Evolutionary conservation across 805 yeast genomes (phyloP).

Genomic region (Zygoascus ofunaensis): DNA sequence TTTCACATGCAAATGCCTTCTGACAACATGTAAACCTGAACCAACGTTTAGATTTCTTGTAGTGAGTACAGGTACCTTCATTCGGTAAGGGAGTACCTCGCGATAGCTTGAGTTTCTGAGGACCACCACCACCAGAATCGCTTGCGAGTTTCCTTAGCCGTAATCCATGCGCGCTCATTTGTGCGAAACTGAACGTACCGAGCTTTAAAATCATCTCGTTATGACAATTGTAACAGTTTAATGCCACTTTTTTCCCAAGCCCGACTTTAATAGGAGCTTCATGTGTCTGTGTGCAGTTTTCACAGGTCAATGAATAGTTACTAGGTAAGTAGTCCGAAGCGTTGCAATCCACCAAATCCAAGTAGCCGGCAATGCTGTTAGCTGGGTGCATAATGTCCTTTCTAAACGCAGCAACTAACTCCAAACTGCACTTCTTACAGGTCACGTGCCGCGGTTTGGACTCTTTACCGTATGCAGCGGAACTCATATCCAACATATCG

Average conservation of each 20-base stretch:
- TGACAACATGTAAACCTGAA: slow-evolving; percentile 36
- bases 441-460: slow-evolving; percentile 24
- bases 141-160: slow-evolving; percentile 13
- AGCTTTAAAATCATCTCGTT: slow-evolving; percentile 27
- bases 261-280: slow-evolving; percentile 8
- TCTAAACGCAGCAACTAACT: slow-evolving; percentile 29
- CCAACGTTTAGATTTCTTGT: slow-evolving; percentile 35
- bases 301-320: slow-evolving; percentile 31
- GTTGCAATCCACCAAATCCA: slow-evolving; percentile 32
- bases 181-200: slow-evolving; percentile 27
- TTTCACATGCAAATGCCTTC: slow-evolving; percentile 35
- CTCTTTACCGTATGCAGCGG: slow-evolving; percentile 28
- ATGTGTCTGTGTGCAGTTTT: slow-evolving; percentile 23
- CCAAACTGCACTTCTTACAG: slow-evolving; percentile 30
- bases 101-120: slow-evolving; percentile 25
- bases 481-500: slow-evolving; percentile 27
- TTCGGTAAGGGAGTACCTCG: slow-evolving; percentile 33
- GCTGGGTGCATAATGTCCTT: slow-evolving; percentile 30
- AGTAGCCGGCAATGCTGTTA: slow-evolving; percentile 27
- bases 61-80: slow-evolving; percentile 33
- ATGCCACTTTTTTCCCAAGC: not conserved
- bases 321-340: slow-evolving; percentile 31
- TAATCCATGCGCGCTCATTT: slow-evolving; percentile 25
- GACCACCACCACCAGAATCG: slow-evolving; percentile 11
- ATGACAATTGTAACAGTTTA: slow-evolving; percentile 32